phyloP scores from a whole-genome alignment of 1,284 basidiomycete species.

The Entoloma clypeatum region DNA sequence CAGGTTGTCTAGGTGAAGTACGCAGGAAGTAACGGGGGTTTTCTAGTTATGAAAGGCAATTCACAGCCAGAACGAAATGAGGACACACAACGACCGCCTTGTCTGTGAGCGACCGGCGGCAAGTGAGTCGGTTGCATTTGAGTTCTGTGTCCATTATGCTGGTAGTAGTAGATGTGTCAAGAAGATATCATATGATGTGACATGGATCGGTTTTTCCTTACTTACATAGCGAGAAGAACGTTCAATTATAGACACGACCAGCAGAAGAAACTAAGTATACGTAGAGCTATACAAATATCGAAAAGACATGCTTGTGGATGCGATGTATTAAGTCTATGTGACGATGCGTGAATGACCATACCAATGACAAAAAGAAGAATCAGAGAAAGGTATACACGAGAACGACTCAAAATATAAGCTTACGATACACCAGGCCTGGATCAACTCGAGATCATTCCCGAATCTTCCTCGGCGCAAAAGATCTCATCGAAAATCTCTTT shows the following conservation, averaged over 20 bases:
- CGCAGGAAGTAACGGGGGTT: background rate
- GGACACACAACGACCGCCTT: constrained; percentile 78
- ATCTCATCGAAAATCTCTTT: constrained; percentile 76
- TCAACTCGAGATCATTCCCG: constrained; percentile 69
- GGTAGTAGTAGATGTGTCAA: background rate
- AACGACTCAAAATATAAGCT: constrained; percentile 12
- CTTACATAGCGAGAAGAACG: too few relatives aligned
- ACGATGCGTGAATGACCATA: constrained; percentile 15
- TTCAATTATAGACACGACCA: too few relatives aligned
- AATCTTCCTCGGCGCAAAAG: constrained; percentile 63
- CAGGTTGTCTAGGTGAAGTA: constrained; percentile 45
- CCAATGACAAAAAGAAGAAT: constrained; percentile 10
- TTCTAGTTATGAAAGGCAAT: constrained; percentile 1
- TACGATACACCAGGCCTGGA: constrained; percentile 2
- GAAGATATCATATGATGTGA: background rate
- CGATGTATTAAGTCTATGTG: constrained; percentile 16
- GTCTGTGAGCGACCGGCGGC: constrained; percentile 60
- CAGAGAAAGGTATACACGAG: constrained; percentile 14
- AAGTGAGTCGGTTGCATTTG: constrained; percentile 73
- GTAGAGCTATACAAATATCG: constrained; percentile 19
- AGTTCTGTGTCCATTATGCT: constrained; percentile 52
- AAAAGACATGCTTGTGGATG: constrained; percentile 10
- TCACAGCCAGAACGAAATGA: constrained; percentile 12
- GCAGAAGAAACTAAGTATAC: constrained; percentile 9
- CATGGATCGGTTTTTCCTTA: too few relatives aligned